Percentiles rank a stretch among this genome's conserved stretches.
These are phyloP conservation scores for Puccinia triticina DNA, from an alignment of 1,284 basidiomycete genomes.

Conservation along the genomic window DNA sequence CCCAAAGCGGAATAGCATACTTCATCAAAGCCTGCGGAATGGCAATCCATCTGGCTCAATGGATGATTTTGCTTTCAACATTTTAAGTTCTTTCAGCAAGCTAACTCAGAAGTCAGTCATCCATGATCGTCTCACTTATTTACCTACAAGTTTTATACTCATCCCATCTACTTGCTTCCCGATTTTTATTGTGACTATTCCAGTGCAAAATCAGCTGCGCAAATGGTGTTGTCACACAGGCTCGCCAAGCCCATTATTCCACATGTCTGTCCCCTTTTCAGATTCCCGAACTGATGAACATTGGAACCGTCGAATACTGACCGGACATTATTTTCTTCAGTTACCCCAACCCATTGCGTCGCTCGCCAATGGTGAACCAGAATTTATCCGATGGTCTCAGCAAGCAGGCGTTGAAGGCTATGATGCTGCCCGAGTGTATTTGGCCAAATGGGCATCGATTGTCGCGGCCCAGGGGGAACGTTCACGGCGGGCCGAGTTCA, in stretches of 20 bases:
- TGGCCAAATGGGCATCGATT: slow-evolving; percentile 92
- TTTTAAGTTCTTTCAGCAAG: slow-evolving; percentile 57
- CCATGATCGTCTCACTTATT: neutral
- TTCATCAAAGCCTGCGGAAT: slow-evolving; percentile 54
- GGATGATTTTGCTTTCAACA: slow-evolving; percentile 59
- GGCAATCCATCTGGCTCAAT: slow-evolving; percentile 53
- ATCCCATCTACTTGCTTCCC: neutral
- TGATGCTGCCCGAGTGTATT: slow-evolving; percentile 90
- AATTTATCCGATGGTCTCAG: slow-evolving; percentile 53
- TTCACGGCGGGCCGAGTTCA: slow-evolving; percentile 52
- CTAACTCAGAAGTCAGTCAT: slow-evolving; percentile 56
- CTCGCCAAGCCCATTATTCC: slow-evolving; percentile 90
- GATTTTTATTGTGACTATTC: neutral
- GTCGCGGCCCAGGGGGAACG: slow-evolving; percentile 67
- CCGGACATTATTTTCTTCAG: slow-evolving; percentile 8
- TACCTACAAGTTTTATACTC: neutral
- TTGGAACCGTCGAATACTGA: neutral
- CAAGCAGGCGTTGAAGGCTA: slow-evolving; percentile 63
- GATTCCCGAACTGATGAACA: neutral
- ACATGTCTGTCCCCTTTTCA: slow-evolving; percentile 74
- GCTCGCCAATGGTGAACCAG: slow-evolving; percentile 47
- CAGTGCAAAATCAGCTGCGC: slow-evolving; percentile 83
- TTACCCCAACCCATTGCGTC: slow-evolving; percentile 45
- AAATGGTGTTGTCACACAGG: slow-evolving; percentile 88
- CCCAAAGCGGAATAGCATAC: slow-evolving; percentile 53